Evolutionary conservation across 2,329 filamentous ascomycete genomes (phyloP), one percentile per base, ranked within the genome.

Genomic region (Metarhizium sp.): DNA sequence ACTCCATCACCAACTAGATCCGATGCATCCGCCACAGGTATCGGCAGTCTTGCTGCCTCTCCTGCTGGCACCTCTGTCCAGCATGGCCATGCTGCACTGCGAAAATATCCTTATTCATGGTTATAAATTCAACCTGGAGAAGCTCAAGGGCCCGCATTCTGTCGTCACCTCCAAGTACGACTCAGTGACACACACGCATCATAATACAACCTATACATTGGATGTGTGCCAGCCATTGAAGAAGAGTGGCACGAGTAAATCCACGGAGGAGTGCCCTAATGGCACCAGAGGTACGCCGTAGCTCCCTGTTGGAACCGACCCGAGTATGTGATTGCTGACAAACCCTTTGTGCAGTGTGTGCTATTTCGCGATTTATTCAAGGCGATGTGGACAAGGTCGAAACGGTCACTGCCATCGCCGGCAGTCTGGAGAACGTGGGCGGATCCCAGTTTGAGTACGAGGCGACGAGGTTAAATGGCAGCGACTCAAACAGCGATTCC

Each of bases 131-230:
- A 78, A 91, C 69, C 74, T 92, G 34, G 74, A 74, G 30, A 69
- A 76, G 59, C 78, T 92, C 7, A 75, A 73, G 6, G 88, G 87
- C 1, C 85, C 86, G 38, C 86, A 87, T 67, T 81, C 84, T 0
- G 84, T 90, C 42, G 78, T 89, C 54, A 81, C 81, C 51, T 76
- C 74, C 64, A 76, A 75, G 61, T 74, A 77, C 59, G 70, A 78
- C 38, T 77, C 78, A 20, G 78, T 75, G 16, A 75, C 76, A 16
- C 74, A 81, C 32, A 77, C 75, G 58, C 65, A 71, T 53, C 61
- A 62, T 56, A 94, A 94, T 69, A 90, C 84, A 30, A 92, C 89
- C 47, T 95, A 90, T 69, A 92, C 88, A 1, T 67, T 95, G 56
- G 87, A 95, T 64, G 77, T 95, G 51, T 95, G 90, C 73, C 72